Percentiles rank a stretch among this genome's conserved stretches.
Conservation (phyloP, 768 basidiomycete genomes). For the Tulasnella sp. region DNA sequence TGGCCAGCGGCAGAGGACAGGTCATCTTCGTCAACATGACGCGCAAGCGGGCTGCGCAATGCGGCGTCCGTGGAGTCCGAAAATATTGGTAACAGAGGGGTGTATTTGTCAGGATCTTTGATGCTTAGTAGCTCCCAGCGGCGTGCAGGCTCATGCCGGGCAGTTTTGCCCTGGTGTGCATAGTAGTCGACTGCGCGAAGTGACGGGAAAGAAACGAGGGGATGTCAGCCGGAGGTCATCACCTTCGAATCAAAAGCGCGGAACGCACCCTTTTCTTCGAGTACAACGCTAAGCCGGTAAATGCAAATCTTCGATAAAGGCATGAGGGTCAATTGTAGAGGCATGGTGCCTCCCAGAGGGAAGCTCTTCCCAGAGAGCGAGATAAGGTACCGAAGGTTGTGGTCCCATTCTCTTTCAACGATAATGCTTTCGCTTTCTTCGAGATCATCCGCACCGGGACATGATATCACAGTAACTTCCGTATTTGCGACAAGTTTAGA, state of each 20-base stretch:
- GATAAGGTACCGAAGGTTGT: constrained; percentile 77
- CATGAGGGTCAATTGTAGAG: constrained; percentile 74
- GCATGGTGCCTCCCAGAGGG: constrained; percentile 76
- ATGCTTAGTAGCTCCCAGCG: constrained; percentile 62
- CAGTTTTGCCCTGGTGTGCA: constrained; percentile 60
- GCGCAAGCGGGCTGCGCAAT: constrained; percentile 46
- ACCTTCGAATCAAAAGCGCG: not conserved
- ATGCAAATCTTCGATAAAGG: constrained; percentile 82
- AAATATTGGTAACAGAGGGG: constrained; percentile 72
- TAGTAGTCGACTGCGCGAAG: constrained; percentile 61
- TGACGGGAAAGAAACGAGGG: not conserved
- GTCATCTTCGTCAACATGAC: constrained; percentile 43
- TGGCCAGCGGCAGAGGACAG: constrained; percentile 9
- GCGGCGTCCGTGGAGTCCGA: constrained; percentile 61
- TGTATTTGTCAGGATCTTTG: constrained; percentile 53
- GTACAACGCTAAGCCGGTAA: constrained; percentile 61
- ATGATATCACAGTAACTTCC: constrained; percentile 71
- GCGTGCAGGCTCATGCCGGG: constrained; percentile 62
- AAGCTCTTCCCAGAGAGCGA: constrained; percentile 70
- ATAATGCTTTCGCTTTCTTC: constrained; percentile 76
- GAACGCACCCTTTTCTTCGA: constrained; percentile 50
- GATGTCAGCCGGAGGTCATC: not conserved
- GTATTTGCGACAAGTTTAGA: constrained; percentile 63
- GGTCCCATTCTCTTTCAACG: constrained; percentile 88
- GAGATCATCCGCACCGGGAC: constrained; percentile 76